These are phyloP conservation scores for Verticillium longisporum DNA, from an alignment of 2,329 filamentous ascomycete genomes.

Conservation along the genomic window DNA sequence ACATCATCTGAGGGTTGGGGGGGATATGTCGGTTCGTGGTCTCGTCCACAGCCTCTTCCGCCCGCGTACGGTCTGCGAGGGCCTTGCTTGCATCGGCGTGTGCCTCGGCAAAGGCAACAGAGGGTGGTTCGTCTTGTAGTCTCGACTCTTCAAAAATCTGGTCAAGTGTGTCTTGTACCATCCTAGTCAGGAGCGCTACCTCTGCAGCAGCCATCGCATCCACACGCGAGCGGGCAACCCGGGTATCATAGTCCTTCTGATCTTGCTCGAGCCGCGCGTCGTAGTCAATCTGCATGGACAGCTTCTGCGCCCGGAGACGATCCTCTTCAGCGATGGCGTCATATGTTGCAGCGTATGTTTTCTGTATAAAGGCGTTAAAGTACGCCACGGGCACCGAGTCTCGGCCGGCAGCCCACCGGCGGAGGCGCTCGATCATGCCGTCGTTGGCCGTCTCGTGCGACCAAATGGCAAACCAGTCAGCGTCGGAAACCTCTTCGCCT, in stretches of 20 bases:
- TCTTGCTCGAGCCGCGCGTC: not conserved
- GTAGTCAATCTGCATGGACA: not conserved
- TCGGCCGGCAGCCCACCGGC: constrained; percentile 9
- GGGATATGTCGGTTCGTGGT: not conserved
- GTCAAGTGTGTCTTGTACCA: not conserved
- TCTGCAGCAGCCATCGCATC: not conserved
- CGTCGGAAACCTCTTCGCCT: constrained; percentile 7
- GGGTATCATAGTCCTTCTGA: not conserved
- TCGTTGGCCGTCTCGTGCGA: constrained; percentile 9
- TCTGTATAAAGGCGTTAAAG: constrained; percentile 9
- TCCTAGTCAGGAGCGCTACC: not conserved
- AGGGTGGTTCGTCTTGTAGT: not conserved
- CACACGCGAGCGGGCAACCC: not conserved
- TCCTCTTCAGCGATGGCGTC: constrained; percentile 7
- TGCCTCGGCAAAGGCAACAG: not conserved
- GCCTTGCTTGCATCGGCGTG: not conserved
- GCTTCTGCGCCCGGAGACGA: constrained; percentile 3
- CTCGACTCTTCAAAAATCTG: no score
- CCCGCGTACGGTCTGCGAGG: not conserved
- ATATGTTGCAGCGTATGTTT: constrained; percentile 6
- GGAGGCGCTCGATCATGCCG: constrained; percentile 8
- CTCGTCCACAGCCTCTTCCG: not conserved
- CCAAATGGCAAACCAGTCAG: constrained; percentile 7
- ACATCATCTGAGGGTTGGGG: not conserved
- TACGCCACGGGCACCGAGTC: constrained; percentile 4